Percentiles rank a stretch among this genome's conserved stretches.
phyloP scores from a whole-genome alignment of 306 rosid species.

The Vachellia pachyceras region DNA sequence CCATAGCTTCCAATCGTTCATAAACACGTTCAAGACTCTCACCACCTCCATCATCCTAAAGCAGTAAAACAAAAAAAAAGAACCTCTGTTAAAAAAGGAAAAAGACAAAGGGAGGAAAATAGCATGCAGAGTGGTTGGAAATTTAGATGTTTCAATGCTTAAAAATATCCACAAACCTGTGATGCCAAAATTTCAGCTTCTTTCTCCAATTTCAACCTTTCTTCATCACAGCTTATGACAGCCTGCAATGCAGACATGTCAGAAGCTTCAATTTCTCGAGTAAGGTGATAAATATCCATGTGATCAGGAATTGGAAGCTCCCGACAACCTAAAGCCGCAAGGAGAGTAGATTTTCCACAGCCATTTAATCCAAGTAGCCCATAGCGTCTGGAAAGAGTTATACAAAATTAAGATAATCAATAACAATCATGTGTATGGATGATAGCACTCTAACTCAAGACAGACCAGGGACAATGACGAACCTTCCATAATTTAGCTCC shows the following conservation, averaged over 20 bases:
- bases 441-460: neutral
- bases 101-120: neutral
- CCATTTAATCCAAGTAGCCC: conserved; percentile 97
- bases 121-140: neutral
- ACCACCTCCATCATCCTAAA: conserved; percentile 96
- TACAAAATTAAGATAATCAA: conserved; percentile 29
- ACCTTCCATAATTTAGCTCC: conserved; percentile 99
- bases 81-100: neutral
- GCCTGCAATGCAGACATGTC: conserved; percentile 95
- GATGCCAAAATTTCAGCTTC: conserved; percentile 86
- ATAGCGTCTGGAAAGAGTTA: conserved; percentile 67
- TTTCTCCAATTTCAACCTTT: conserved; percentile 83
- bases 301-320: conserved; percentile 98
- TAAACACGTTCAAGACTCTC: conserved; percentile 88
- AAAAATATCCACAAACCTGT: conserved; percentile 58
- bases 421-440: conserved; percentile 8
- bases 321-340: conserved; percentile 76
- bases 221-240: conserved; percentile 93
- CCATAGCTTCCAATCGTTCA: conserved; percentile 90
- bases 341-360: conserved; percentile 94
- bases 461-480: conserved; percentile 22
- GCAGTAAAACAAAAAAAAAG: neutral
- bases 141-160: neutral
- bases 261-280: conserved; percentile 95
- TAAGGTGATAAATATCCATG: conserved; percentile 93